phyloP scores from a whole-genome alignment of 352 stramenopile species.

The Pythium scleroteichum region DNA sequence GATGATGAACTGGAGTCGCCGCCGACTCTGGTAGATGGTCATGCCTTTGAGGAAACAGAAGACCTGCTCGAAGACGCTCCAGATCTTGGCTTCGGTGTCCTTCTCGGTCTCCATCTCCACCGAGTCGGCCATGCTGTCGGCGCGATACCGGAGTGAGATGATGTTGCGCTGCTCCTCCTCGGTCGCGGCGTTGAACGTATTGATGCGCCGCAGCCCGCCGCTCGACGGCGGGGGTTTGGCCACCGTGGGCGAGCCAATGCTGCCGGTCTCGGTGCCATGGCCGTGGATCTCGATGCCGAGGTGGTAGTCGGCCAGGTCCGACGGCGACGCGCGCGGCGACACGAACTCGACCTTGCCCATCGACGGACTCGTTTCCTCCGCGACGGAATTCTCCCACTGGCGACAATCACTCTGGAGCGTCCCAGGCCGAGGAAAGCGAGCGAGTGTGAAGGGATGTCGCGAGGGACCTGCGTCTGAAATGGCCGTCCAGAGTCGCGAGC shows the following conservation, averaged over 20 bases:
- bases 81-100: conserved; percentile 68
- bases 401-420: conserved; percentile 21
- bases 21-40: conserved; percentile 84
- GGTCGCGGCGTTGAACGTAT: conserved; percentile 68
- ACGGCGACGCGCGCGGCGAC: conserved; percentile 46
- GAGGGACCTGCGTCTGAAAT: no score
- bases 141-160: conserved; percentile 83
- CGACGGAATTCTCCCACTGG: background rate
- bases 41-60: conserved; percentile 90
- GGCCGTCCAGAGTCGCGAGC: background rate
- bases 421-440: background rate
- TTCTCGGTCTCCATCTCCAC: conserved; percentile 62
- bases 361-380: background rate
- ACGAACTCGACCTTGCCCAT: conserved; percentile 75
- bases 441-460: background rate
- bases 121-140: conserved; percentile 83
- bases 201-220: conserved; percentile 52
- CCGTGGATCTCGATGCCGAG: conserved; percentile 51
- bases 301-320: conserved; percentile 59
- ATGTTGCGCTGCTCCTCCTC: conserved; percentile 87
- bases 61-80: conserved; percentile 78
- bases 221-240: conserved; percentile 19
- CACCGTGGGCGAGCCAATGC: conserved; percentile 10
- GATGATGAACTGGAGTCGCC: conserved; percentile 86
- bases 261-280: conserved; percentile 7